These are phyloP conservation scores for Chenopodium berlandieri DNA, from an alignment of 148 eudicot genomes.

Conservation along the genomic window DNA sequence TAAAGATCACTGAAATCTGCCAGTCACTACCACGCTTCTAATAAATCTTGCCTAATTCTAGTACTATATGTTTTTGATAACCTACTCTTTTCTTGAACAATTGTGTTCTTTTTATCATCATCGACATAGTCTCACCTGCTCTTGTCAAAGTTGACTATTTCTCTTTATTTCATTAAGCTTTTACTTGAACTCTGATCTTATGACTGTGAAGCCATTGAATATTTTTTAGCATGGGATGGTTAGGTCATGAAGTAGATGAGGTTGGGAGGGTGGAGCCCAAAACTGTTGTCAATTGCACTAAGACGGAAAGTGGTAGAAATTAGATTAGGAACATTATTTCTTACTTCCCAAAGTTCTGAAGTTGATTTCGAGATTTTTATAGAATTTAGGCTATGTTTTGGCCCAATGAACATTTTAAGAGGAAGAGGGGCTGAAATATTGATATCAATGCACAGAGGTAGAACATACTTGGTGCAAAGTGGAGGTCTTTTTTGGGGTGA, in stretches of 20 bases:
- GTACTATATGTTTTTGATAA: no score
- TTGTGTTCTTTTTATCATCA: neutral
- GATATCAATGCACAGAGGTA: neutral
- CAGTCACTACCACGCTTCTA: neutral
- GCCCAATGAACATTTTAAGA: neutral
- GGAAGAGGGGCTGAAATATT: neutral
- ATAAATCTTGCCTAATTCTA: neutral
- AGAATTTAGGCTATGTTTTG: neutral
- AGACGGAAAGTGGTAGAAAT: neutral
- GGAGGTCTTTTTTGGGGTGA: no score
- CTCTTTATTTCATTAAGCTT: neutral
- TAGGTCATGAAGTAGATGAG: neutral
- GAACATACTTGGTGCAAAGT: no score
- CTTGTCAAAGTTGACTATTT: neutral
- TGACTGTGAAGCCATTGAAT: neutral
- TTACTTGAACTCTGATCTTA: neutral
- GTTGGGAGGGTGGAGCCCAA: neutral
- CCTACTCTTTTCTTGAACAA: neutral
- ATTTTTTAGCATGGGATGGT: neutral
- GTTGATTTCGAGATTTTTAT: neutral
- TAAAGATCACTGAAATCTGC: no score
- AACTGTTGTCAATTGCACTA: neutral
- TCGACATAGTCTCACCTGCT: neutral
- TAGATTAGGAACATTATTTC: neutral
- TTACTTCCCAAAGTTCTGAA: neutral